phyloP scores from a whole-genome alignment of 2,329 filamentous ascomycete species.

The Microascus cirrosus region DNA sequence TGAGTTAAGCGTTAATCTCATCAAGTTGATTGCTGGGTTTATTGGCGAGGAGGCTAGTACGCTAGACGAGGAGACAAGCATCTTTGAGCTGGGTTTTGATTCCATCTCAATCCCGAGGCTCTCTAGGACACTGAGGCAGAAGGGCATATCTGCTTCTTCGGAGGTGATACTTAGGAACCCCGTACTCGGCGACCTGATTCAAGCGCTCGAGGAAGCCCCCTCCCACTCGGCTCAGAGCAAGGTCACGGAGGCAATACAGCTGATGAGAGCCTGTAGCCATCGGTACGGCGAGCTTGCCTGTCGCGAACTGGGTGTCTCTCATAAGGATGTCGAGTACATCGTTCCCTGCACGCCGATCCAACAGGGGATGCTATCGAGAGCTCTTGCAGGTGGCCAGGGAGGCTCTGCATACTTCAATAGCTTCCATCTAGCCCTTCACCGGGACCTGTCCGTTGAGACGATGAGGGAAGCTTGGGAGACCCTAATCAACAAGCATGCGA shows the following conservation, averaged over 20 bases:
- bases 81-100: constrained; percentile 81
- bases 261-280: constrained; percentile 53
- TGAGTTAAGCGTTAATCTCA: constrained; percentile 33
- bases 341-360: constrained; percentile 79
- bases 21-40: constrained; percentile 41
- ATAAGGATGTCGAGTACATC: constrained; percentile 55
- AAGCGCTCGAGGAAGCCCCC: constrained; percentile 16
- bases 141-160: constrained; percentile 53
- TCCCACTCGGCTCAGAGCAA: not conserved
- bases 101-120: constrained; percentile 75
- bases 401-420: constrained; percentile 63
- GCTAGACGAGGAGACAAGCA: constrained; percentile 47
- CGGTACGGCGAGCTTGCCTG: constrained; percentile 43
- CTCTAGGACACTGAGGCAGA: constrained; percentile 48
- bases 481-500: constrained; percentile 40
- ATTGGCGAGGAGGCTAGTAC: constrained; percentile 27
- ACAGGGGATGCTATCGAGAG: constrained; percentile 71
- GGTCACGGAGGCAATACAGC: constrained; percentile 29
- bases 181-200: constrained; percentile 33
- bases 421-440: constrained; percentile 50
- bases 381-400: constrained; percentile 32
- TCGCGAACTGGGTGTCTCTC: constrained; percentile 35
- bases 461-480: constrained; percentile 48
- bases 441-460: constrained; percentile 27
- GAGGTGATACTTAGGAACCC: constrained; percentile 57